phyloP scores from a whole-genome alignment of 805 yeast genomes.

The Metschnikowia cerradonensis region DNA sequence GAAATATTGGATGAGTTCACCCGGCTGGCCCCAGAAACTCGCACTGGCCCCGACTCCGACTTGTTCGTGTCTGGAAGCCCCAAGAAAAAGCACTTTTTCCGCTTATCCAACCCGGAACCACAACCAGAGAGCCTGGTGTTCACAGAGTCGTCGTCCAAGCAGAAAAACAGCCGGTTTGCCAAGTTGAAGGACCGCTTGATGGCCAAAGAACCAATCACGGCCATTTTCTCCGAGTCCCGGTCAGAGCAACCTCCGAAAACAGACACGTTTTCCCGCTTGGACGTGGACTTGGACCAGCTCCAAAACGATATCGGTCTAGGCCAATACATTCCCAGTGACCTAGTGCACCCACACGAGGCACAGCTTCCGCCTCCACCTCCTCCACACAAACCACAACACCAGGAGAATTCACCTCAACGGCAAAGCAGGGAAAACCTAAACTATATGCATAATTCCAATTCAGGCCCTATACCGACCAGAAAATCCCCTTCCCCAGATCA shows the following conservation, averaged over 20 bases:
- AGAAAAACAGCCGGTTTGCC: constrained; percentile 25
- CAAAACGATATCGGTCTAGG: constrained; percentile 8
- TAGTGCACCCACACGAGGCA: constrained; percentile 1
- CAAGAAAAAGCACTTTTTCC: constrained; percentile 8
- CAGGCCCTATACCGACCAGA: no score
- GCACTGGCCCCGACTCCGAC: constrained; percentile 5
- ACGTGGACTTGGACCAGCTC: constrained; percentile 3
- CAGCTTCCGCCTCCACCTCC: constrained; percentile 22
- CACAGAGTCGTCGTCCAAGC: constrained; percentile 18
- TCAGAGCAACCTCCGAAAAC: not conserved
- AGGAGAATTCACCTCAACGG: not conserved
- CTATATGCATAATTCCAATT: not conserved
- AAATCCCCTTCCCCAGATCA: not conserved
- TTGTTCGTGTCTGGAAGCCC: constrained; percentile 11
- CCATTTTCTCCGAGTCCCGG: constrained; percentile 12
- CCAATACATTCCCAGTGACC: constrained; percentile 4
- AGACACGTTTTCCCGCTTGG: not conserved
- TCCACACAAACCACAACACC: not conserved
- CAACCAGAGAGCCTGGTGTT: constrained; percentile 6
- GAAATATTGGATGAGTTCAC: constrained; percentile 6
- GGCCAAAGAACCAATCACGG: constrained; percentile 32
- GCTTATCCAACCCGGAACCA: constrained; percentile 11
- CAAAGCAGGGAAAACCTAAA: not conserved
- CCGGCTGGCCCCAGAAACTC: constrained; percentile 11
- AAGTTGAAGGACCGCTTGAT: constrained; percentile 32